These are phyloP conservation scores for Agaricus blazei DNA, from an alignment of 768 basidiomycete genomes.

Conservation along the genomic window DNA sequence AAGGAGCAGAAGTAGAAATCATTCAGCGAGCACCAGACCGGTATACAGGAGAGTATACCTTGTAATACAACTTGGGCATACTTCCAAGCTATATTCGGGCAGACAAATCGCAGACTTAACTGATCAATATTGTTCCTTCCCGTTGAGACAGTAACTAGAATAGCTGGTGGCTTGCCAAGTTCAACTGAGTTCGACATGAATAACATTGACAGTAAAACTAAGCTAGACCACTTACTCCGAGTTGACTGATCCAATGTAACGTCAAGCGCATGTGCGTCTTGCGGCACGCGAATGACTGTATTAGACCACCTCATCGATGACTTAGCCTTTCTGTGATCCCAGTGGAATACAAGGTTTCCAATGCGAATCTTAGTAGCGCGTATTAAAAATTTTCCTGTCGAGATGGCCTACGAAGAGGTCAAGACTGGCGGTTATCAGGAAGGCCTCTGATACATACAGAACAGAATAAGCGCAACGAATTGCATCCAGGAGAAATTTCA, in stretches of 20 bases:
- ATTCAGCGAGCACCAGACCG: neutral
- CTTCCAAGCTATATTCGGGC: conserved; percentile 50
- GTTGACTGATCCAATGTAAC: conserved; percentile 57
- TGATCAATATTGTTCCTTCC: conserved; percentile 63
- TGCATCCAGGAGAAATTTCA: conserved; percentile 54
- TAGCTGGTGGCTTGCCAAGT: conserved; percentile 51
- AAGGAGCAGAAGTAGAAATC: neutral
- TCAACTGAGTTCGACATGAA: conserved; percentile 41
- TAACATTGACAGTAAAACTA: neutral
- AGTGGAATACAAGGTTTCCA: conserved; percentile 62
- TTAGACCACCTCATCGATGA: conserved; percentile 20
- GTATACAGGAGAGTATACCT: conserved; percentile 17
- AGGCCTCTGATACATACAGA: conserved; percentile 45
- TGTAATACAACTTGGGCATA: conserved; percentile 35
- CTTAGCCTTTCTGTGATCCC: conserved; percentile 45
- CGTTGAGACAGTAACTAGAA: conserved; percentile 55
- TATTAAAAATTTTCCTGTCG: conserved; percentile 62
- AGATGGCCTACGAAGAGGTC: conserved; percentile 48
- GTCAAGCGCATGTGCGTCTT: conserved; percentile 58
- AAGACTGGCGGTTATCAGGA: neutral
- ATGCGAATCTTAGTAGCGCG: conserved; percentile 66
- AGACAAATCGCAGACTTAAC: conserved; percentile 48
- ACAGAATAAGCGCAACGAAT: conserved; percentile 56
- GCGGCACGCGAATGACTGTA: conserved; percentile 52
- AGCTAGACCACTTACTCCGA: neutral